Evolutionary conservation across 2,329 filamentous ascomycete species (phyloP).

Genomic region (Xylariaceae sp.): DNA sequence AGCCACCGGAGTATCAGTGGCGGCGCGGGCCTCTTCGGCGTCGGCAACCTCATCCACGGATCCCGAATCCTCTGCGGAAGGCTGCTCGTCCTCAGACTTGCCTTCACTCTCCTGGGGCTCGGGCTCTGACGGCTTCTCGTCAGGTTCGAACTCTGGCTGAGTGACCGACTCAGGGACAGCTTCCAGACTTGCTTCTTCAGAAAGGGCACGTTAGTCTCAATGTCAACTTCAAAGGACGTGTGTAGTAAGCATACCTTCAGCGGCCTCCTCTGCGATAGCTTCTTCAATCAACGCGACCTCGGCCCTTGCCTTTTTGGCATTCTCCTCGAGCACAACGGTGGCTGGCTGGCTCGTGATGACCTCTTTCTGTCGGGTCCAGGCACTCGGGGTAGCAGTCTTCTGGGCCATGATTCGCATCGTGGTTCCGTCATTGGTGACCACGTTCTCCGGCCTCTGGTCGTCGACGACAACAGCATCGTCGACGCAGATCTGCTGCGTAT

Average conservation of each 20-base stretch:
- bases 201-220: background rate
- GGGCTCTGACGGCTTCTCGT: background rate
- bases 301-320: constrained; percentile 1
- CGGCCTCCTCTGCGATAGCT: background rate
- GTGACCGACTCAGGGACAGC: background rate
- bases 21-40: background rate
- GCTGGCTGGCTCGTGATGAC: constrained; percentile 1
- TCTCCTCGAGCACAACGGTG: background rate
- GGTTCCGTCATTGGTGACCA: constrained; percentile 3
- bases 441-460: constrained; percentile 1
- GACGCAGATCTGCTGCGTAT: constrained; percentile 2
- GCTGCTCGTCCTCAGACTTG: background rate
- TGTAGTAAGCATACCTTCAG: background rate
- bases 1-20: background rate
- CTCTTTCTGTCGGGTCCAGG: constrained; percentile 3
- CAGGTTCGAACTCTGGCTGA: background rate
- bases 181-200: background rate
- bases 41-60: background rate
- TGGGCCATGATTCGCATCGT: constrained; percentile 4
- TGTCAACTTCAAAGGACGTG: background rate
- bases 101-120: background rate
- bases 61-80: background rate
- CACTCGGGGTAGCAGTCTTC: background rate
- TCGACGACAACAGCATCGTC: constrained; percentile 1
- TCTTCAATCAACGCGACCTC: background rate